Evolutionary conservation across 2,329 filamentous ascomycete genomes (phyloP), one percentile per base, ranked within the genome.

Genomic region (Penicillium sp.): DNA sequence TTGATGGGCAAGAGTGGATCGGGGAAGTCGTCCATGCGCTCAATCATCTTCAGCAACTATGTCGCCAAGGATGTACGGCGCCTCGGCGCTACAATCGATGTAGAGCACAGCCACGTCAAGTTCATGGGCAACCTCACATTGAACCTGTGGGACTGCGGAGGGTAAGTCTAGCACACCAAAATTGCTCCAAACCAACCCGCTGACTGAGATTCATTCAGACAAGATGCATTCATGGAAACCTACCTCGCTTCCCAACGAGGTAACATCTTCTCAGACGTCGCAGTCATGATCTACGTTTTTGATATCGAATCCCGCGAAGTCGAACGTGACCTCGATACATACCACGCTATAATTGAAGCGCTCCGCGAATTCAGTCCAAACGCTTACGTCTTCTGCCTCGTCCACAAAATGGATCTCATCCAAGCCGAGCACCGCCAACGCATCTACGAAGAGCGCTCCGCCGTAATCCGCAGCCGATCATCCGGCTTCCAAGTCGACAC

Each of bases 341-440:
- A 97, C 79, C 86, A 88, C 49, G 89, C 90, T 62, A 94, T 97
- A 71, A 91, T 97, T 64, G 86, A 88, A 47, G 94, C 94, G 0
- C 82, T 99, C 38, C 84, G 88, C 52, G 92, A 97, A 76, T 96
- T 87, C 81, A 95, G 90, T 45, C 84, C 85, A 2, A 77, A 77
- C 32, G 91, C 93, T 59, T 90, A 90, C 71, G 88, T 99, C 67
- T 99, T 97, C 77, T 90, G 94, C 58, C 85, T 99, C 43, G 90
- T 99, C 63, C 94, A 99, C 86, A 99, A 99, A 77, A 97, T 99
- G 90, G 94, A 99, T 72, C 84, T 99, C 24, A 91, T 97, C 46
- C 89, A 92, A 63, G 84, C 87, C 38, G 84, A 89, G 54, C 85
- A 89, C 63, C 89, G 92, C 57, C 87, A 92, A 69, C 80, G 85